A percentile compares a stretch with the other conserved stretches of the same genome.
Evolutionary conservation across 345 rosid species (phyloP).

Genomic region (Kandelia obovata): DNA sequence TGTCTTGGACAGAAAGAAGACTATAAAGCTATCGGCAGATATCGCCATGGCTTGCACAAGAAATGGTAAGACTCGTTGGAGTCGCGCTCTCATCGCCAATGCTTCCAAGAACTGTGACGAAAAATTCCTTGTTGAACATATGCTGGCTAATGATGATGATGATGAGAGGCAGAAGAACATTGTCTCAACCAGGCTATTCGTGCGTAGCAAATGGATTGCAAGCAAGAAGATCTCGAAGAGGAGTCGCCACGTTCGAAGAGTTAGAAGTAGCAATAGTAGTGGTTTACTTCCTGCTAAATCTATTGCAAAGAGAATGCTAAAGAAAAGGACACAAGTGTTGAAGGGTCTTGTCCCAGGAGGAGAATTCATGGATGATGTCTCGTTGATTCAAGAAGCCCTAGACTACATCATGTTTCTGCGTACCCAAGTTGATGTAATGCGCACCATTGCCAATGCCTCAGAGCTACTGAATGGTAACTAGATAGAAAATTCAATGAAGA

Average conservation of each 20-base stretch:
- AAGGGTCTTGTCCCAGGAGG: conserved; percentile 80
- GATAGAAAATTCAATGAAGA: conserved; percentile 16
- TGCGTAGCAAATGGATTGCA: conserved; percentile 40
- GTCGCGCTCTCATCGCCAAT: conserved; percentile 65
- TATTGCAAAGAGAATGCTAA: conserved; percentile 43
- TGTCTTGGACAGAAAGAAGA: conserved; percentile 58
- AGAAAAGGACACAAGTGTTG: conserved; percentile 53
- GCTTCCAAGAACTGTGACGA: conserved; percentile 36
- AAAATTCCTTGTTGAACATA: conserved; percentile 38
- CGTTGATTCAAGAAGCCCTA: conserved; percentile 75
- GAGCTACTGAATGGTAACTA: conserved; percentile 21
- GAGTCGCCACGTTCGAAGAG: conserved; percentile 30
- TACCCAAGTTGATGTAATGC: conserved; percentile 81
- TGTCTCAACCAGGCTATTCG: conserved; percentile 2
- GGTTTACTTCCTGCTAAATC: conserved; percentile 15
- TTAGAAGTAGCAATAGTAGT: conserved; percentile 6
- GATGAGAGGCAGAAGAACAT: conserved; percentile 22
- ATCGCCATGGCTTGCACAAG: conserved; percentile 79
- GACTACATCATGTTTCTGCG: conserved; percentile 69
- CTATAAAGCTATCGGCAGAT: conserved; percentile 80
- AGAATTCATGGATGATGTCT: conserved; percentile 47
- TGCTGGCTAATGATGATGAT: conserved; percentile 32
- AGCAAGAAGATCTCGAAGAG: conserved; percentile 65
- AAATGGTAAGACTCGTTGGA: conserved; percentile 66
- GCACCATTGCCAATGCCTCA: conserved; percentile 22